phyloP scores from a whole-genome alignment of 805 yeast species.

The Ogataea degrootiae region DNA sequence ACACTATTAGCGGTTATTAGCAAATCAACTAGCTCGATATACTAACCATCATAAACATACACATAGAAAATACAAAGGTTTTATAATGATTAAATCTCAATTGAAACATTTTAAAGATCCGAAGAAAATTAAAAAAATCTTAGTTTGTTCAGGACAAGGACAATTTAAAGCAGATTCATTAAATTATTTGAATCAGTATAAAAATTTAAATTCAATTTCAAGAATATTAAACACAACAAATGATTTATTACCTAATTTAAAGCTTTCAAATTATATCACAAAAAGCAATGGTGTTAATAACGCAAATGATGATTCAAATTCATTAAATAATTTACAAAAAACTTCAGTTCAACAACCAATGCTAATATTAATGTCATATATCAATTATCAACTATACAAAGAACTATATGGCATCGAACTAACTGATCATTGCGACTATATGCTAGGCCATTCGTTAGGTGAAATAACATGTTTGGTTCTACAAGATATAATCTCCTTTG shows the following conservation, averaged over 20 bases:
- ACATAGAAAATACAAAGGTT: neutral
- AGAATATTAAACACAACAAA: conserved; percentile 16
- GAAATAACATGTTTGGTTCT: conserved; percentile 28
- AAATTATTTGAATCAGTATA: conserved; percentile 4
- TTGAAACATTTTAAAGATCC: neutral
- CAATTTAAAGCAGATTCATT: conserved; percentile 15
- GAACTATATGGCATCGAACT: conserved; percentile 19
- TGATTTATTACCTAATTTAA: conserved; percentile 15
- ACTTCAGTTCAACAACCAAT: conserved; percentile 32
- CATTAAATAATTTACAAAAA: conserved; percentile 10
- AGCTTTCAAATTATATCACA: conserved; percentile 15
- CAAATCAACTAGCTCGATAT: too few relatives aligned
- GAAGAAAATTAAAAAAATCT: conserved; percentile 2
- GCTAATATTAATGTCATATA: conserved; percentile 23
- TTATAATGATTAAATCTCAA: neutral
- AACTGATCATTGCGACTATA: conserved; percentile 16
- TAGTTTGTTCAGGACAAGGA: conserved; percentile 32
- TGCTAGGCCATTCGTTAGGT: conserved; percentile 34
- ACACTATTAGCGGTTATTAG: too few relatives aligned
- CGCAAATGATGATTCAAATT: neutral
- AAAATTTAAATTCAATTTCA: conserved; percentile 7
- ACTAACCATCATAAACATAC: neutral
- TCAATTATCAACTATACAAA: conserved; percentile 17
- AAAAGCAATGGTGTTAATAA: neutral
- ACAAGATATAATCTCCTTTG: conserved; percentile 23